These are phyloP conservation scores for Allantophomopsis cytisporea DNA, from an alignment of 2,329 filamentous ascomycete genomes.

Conservation along the genomic window DNA sequence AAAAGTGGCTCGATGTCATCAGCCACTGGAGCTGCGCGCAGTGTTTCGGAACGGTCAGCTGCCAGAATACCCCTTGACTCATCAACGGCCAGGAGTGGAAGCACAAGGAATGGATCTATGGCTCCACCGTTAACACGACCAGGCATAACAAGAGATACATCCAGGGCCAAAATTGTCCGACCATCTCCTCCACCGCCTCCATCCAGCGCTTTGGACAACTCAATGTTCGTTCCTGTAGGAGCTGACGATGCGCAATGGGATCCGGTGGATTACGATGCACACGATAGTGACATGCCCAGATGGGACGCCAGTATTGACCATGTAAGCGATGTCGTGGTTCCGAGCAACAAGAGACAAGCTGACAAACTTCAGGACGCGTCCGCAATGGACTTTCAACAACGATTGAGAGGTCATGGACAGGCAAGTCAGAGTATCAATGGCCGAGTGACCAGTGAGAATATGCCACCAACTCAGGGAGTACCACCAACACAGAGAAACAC, in stretches of 20 bases:
- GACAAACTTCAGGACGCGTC: conserved; percentile 5
- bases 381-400: conserved; percentile 12
- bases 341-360: background rate
- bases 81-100: conserved; percentile 9
- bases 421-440: conserved; percentile 6
- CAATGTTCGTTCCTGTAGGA: conserved; percentile 51
- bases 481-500: conserved; percentile 65
- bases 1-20: conserved; percentile 14
- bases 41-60: conserved; percentile 11
- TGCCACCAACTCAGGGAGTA: conserved; percentile 23
- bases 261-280: conserved; percentile 50
- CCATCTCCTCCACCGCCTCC: conserved; percentile 39
- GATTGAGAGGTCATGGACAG: conserved; percentile 5
- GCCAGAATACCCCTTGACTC: conserved; percentile 15
- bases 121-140: conserved; percentile 7
- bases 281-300: conserved; percentile 52
- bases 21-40: conserved; percentile 10
- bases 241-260: conserved; percentile 64
- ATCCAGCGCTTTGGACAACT: conserved; percentile 47
- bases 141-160: conserved; percentile 7
- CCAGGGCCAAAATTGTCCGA: conserved; percentile 22
- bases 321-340: conserved; percentile 25
- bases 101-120: conserved; percentile 2
- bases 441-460: background rate
- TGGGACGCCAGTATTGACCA: conserved; percentile 60